phyloP scores from a whole-genome alignment of 495 filamentous ascomycete genomes.

The Articulospora tetracladia region DNA sequence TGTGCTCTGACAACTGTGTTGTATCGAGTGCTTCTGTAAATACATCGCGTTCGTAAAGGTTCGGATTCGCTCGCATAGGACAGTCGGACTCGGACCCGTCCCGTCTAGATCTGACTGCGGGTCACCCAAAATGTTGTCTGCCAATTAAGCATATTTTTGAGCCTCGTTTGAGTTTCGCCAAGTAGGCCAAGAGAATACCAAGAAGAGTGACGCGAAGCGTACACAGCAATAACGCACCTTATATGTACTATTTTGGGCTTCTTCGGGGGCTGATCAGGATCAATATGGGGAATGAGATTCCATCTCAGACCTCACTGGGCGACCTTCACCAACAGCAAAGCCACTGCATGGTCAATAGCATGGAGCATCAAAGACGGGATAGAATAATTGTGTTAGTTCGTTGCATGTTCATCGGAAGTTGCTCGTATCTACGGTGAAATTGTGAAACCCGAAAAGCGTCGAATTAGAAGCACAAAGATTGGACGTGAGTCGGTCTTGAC shows the following conservation, averaged over 20 bases:
- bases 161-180: not conserved
- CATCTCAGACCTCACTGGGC: not conserved
- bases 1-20: not conserved
- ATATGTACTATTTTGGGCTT: not conserved
- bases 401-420: not conserved
- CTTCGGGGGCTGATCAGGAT: not conserved
- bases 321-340: not conserved
- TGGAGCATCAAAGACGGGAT: not conserved
- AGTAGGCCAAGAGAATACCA: not conserved
- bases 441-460: not conserved
- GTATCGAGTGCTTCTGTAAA: not conserved
- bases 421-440: not conserved
- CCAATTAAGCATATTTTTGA: not conserved
- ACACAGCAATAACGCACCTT: not conserved
- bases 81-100: not conserved
- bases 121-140: not conserved
- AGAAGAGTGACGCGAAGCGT: not conserved
- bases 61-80: not conserved
- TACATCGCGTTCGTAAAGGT: not conserved
- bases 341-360: not conserved
- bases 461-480: no score
- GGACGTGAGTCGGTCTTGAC: not conserved
- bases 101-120: not conserved
- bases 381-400: no score
- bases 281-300: not conserved